Evolutionary conservation across 2,329 filamentous ascomycete species (phyloP), one percentile per base, ranked within the genome.

Genomic region (Colletotrichum paranaense): DNA sequence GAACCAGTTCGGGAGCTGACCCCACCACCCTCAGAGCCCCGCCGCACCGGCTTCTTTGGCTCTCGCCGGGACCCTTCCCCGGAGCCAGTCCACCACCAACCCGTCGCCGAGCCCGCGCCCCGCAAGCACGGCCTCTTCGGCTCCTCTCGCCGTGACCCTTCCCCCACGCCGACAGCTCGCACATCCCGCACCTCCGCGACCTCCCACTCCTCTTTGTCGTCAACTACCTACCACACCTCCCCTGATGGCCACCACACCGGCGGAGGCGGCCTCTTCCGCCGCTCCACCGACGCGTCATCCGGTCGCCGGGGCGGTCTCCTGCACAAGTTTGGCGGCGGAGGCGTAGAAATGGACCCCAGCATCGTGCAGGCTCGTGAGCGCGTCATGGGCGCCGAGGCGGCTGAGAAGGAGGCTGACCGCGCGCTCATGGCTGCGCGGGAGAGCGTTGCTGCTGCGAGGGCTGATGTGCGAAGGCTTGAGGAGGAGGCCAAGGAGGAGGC

Each of bases 401-500:
- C 91, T 0, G 92, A 94, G 82, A 82, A 84, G 7, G 90, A 93
- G 22, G 92, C 92, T 0, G 92, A 93, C 76, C 85, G 88, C 2
- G 92, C 92, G 0, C 81, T 93, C 16, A 84, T 88, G 11, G 86
- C 88, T 9, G 91, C 92, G 0, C 85, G 89, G 66, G 78, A 85
- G 67, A 88, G 88, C 1, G 92, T 93, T 0, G 86, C 87, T 30
- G 90, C 92, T 75, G 92, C 92, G 0, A 84, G 89, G 38, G 91
- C 91, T 58, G 88, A 93, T 74, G 90, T 93, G 2, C 89, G 87
- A 82, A 82, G 85, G 16, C 82, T 94, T 4, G 92, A 93, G 84
- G 80, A 86, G 64, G 92, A 94, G 82, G 92, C 92, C 1, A 86
- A 86, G 76, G 91, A 92, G 81, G 90, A 92, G 78, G 89, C 91